Conservation (phyloP, 352 stramenopile genomes). For the Phytophthora sojae region DNA sequence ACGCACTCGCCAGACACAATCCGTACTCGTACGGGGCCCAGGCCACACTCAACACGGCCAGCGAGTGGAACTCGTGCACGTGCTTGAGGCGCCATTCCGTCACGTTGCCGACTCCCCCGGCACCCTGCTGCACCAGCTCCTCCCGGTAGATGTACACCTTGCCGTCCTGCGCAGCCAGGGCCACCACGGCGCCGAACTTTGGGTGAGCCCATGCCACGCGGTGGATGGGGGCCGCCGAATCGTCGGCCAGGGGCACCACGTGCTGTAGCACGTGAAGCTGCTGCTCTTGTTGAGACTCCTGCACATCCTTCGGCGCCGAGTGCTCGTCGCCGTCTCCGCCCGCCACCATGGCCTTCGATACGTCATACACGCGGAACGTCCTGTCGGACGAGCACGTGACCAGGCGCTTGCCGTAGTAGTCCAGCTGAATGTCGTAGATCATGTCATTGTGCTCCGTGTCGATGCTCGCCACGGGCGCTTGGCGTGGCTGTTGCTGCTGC, state of each 20-base stretch:
- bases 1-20: slow-evolving; percentile 79
- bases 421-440: slow-evolving; percentile 91
- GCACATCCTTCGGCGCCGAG: slow-evolving; percentile 11
- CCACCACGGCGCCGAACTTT: slow-evolving; percentile 85
- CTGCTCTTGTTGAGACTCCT: slow-evolving; percentile 16
- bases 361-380: slow-evolving; percentile 88
- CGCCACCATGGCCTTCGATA: slow-evolving; percentile 57
- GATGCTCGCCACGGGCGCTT: slow-evolving; percentile 66
- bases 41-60: slow-evolving; percentile 82
- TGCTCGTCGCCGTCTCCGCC: slow-evolving; percentile 11
- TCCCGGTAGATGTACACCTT: slow-evolving; percentile 90
- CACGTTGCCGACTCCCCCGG: slow-evolving; percentile 34
- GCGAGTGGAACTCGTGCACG: slow-evolving; percentile 73
- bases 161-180: slow-evolving; percentile 80
- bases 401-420: slow-evolving; percentile 89
- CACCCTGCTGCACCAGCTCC: slow-evolving; percentile 64
- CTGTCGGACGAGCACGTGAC: slow-evolving; percentile 84
- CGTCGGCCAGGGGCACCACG: slow-evolving; percentile 64
- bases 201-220: slow-evolving; percentile 88
- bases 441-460: slow-evolving; percentile 91
- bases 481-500: slow-evolving; percentile 33
- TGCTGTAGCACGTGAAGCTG: slow-evolving; percentile 64
- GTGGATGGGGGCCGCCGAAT: slow-evolving; percentile 76
- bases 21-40: slow-evolving; percentile 91
- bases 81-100: slow-evolving; percentile 84